Percentiles rank a stretch among this genome's conserved stretches.
These are phyloP conservation scores for Rhodamnia rubescens DNA, from an alignment of 345 rosid genomes.

Conservation along the genomic window DNA sequence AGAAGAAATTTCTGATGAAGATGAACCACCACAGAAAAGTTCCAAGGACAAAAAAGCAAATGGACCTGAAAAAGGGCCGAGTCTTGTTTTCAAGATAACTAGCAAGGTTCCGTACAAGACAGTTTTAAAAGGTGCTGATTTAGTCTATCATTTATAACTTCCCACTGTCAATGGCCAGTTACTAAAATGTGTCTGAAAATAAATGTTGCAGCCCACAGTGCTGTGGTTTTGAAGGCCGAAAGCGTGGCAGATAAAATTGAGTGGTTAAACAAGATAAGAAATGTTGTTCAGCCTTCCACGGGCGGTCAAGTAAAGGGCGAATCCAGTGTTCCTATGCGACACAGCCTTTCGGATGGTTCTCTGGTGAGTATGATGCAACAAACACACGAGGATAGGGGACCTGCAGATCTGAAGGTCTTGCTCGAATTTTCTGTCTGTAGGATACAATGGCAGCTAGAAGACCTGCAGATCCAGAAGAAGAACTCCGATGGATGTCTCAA, in stretches of 20 bases:
- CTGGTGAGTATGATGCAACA: constrained; percentile 49
- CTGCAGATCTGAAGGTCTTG: neutral
- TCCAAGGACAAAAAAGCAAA: constrained; percentile 83
- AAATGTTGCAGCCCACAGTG: constrained; percentile 70
- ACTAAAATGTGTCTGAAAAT: neutral
- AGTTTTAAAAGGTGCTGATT: constrained; percentile 64
- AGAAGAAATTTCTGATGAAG: constrained; percentile 77
- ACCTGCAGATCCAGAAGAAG: constrained; percentile 98
- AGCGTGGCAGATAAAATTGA: constrained; percentile 66
- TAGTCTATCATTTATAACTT: neutral
- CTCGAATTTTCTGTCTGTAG: constrained; percentile 18
- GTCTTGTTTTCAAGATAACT: constrained; percentile 68
- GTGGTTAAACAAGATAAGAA: constrained; percentile 81
- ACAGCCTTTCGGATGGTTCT: constrained; percentile 96
- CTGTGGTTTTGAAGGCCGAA: constrained; percentile 83
- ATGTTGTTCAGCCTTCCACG: constrained; percentile 39
- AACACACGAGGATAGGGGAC: neutral
- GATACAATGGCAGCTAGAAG: constrained; percentile 86
- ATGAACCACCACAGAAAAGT: constrained; percentile 59
- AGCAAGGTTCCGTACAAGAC: constrained; percentile 92
- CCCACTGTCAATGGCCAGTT: neutral
- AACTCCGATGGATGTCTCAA: constrained; percentile 99
- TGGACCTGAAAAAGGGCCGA: constrained; percentile 61
- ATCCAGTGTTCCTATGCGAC: constrained; percentile 51
- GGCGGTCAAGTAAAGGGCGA: constrained; percentile 64